Evolutionary conservation across 75 land plant species (phyloP).

Genomic region (Pseudotsuga menziesii): DNA sequence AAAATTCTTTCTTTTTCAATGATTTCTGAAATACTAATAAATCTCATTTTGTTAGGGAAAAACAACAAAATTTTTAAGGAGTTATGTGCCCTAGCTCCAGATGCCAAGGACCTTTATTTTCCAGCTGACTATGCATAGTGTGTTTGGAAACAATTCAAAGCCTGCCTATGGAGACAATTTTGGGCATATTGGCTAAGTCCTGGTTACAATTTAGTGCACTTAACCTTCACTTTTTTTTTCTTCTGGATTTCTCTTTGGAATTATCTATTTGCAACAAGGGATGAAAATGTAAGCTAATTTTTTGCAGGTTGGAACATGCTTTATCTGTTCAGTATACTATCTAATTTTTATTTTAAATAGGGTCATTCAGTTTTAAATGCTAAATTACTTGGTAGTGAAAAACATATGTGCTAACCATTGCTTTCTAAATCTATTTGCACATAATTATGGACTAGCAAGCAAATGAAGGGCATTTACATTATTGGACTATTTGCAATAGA

Average conservation of each 20-base stretch:
- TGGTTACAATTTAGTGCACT: conserved; percentile 56
- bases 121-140: conserved; percentile 43
- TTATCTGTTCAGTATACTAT: background rate
- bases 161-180: conserved; percentile 58
- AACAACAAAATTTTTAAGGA: conserved; percentile 38
- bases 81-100: conserved; percentile 40
- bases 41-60: conserved; percentile 12
- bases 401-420: background rate
- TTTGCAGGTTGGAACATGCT: background rate
- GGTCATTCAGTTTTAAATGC: background rate
- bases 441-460: no score
- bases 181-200: conserved; percentile 74
- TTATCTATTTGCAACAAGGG: conserved; percentile 62
- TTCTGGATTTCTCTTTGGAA: conserved; percentile 45
- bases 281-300: conserved; percentile 36
- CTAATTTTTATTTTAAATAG: background rate
- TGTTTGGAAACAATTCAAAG: conserved; percentile 22
- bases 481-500: conserved; percentile 7
- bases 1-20: background rate
- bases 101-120: conserved; percentile 44
- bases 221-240: conserved; percentile 35
- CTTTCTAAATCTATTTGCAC: no score
- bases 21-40: background rate
- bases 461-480: no score
- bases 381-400: background rate